These are phyloP conservation scores for Anthostomella pinea DNA, from an alignment of 2,329 filamentous ascomycete genomes.

Conservation along the genomic window DNA sequence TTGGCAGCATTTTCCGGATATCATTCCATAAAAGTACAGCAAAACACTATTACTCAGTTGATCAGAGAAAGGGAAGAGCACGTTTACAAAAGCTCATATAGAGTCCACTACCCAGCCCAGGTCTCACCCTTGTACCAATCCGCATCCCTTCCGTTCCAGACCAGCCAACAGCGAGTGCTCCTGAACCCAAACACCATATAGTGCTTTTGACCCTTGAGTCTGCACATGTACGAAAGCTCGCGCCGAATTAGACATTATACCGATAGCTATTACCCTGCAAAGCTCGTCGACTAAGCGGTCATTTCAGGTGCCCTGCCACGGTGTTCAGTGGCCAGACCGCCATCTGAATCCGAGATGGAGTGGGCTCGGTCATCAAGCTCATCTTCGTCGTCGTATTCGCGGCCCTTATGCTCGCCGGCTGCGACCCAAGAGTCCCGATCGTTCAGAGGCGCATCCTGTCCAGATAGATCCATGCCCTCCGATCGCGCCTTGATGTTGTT, in stretches of 20 bases:
- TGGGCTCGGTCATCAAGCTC: conserved; percentile 61
- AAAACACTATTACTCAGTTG: conserved; percentile 7
- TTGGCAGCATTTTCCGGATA: conserved; percentile 2
- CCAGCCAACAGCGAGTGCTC: too few species aligned
- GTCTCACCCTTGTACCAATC: not conserved
- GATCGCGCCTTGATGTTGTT: conserved; percentile 66
- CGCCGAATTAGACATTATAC: conserved; percentile 31
- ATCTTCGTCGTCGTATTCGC: conserved; percentile 59
- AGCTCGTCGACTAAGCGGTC: conserved; percentile 6
- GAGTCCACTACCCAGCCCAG: not conserved
- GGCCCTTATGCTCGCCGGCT: conserved; percentile 60
- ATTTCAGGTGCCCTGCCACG: conserved; percentile 30
- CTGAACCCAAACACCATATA: conserved; percentile 3
- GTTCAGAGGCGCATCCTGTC: conserved; percentile 75
- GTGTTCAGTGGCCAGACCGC: conserved; percentile 53
- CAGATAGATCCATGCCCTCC: conserved; percentile 75
- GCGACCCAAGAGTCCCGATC: conserved; percentile 84
- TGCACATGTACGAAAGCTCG: too few species aligned
- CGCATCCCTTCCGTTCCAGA: not conserved
- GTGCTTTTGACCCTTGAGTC: too few species aligned
- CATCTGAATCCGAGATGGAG: conserved; percentile 52
- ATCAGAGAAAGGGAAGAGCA: conserved; percentile 5
- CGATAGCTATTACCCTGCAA: conserved; percentile 1
- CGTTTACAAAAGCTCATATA: conserved; percentile 1
- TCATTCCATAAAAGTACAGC: conserved; percentile 19